Base-by-base conservation (phyloP, 78 protist genomes). In the Mantamonas sphyraenae region DNA sequence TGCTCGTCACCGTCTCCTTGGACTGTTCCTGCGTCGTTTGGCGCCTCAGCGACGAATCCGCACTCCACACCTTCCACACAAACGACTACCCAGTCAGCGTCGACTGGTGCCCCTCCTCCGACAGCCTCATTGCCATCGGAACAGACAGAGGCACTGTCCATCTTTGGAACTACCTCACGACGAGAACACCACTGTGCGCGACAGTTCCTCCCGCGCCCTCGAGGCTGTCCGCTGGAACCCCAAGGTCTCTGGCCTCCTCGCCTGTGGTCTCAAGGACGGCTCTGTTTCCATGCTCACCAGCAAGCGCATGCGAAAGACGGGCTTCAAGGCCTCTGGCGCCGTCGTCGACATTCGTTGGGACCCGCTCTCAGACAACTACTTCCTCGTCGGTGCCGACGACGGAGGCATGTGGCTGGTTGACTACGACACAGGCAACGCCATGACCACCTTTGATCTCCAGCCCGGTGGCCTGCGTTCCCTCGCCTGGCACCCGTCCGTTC, bases 401-500 rank as follows among this genome's bases (percentile, higher is more conserved):
- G n/a, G n/a, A n/a, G n/a, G 47, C 47, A 42, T 42, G 47, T 7
- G 24, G 47, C 47, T 42, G 47, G 7, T 12, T 10, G 47, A 42
- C 47, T 10, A 12, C 24, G 24, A 42, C 24, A 10, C 24, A 7
- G 47, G 10, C 24, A 7, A 42, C 24, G 10, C 47, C 47, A 7
- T 42, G 24, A 12, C 10, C 47, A 10, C 7, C 24, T 42, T 42
- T 10, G 47, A 42, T 7, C 47, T 10, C 47, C 47, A 42, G 47
- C 7, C 7, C 47, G 47, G 47, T 10, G 47, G 47, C 10, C 47
- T 10, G 47, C 47, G 47, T 10, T 10, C 17, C n/a, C 31, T 72
- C 24, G 19, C 59, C 51, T 72, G 65, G 66, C 53, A 30, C 37
- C 65, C 65, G 31, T 14, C 34, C 22, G 67, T 37, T 12, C 68